Evolutionary conservation across 495 filamentous ascomycete genomes (phyloP), one percentile per base, ranked within the genome.

Genomic region (Parachaetomium inaequale): DNA sequence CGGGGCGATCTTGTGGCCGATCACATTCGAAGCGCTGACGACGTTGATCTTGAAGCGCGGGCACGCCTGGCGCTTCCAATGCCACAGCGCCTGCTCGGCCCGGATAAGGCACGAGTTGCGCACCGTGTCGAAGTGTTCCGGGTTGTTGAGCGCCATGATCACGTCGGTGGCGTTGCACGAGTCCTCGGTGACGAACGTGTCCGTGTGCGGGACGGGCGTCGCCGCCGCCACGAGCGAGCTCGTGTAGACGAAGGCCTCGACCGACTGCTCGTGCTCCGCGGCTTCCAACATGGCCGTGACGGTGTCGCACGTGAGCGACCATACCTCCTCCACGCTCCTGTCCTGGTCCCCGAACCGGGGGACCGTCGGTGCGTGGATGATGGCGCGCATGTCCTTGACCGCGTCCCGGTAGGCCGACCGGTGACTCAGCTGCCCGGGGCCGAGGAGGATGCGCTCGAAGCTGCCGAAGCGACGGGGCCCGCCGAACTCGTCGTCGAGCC

Each of bases 231-330:
- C 69, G 0, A 78, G 79, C 0, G 79, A 83, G 12, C 79, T 82
- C 0, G 78, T 81, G 51, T 74, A 73, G 6, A 86, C 83, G 29
- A 86, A 70, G 0, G 79, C 65, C 59, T 78, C 78, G 11, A 87
- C 69, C 8, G 70, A 69, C 0, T 72, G 68, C 28, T 77, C 67
- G 28, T 71, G 70, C 0, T 72, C 65, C 1, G 84, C 84, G 14
- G 77, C 70, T 11, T 72, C 65, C 2, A 85, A 68, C 5, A 78
- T 66, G 54, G 75, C 76, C 4, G 1, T 3, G 70, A 34, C 7
- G 75, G 66, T 6, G 72, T 28, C 74, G 2, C 64, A 57, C 15
- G 82, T 63, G 12, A 70, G 66, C 6, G 32, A 50, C 0, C 78
- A 72, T 50, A 84, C 77, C 2, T 79, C 76, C 15, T 72, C 54